Base-by-base conservation (phyloP, 805 yeast species). In the Schwanniomyces polymorphus region DNA sequence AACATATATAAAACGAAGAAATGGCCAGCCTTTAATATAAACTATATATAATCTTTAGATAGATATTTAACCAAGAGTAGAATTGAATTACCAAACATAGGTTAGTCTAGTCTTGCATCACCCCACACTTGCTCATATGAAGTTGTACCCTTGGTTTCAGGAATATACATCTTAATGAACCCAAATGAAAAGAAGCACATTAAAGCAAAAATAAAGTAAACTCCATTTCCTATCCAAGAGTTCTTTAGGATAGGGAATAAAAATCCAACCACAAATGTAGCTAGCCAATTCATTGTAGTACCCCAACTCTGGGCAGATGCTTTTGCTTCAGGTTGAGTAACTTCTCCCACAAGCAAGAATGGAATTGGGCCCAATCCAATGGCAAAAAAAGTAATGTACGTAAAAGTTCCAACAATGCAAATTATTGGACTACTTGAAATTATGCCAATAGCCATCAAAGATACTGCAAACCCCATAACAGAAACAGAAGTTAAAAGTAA, bases 331-430 rank as follows among this genome's bases (percentile, higher is more conserved):
- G 78, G 69, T 50, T 91, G 95, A 0, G 96, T 86, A n/a, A 92
- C 84, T 62, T 94, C 98, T 6, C 96, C 81, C 9, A 92, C 85
- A 44, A 91, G 68, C 54, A 92, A 69, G 68, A 94, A 92, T 37
- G 99, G 99, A 45, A 94, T 91, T 6, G 99, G 99, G 0, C 99
- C 99, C 51, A 91, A 64, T 0, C 99, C 99, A 28, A 87, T 70
- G 0, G 97, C 98, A 72, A 92, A 94, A 25, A 90, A 80, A 0
- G 86, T 82, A 42, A 92, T 91, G 61, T 90, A 91, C 0, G 78
- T 60, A 45, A 89, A 79, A 0, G 91, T 85, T 9, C 91, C 83
- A 0, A 78, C 42, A 0, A 86, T 82, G 0, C 91, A 76, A 11
- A 85, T 50, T 0, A 67, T 27, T 0, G 87, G 72, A 42, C 68